Evolutionary conservation across 345 rosid genomes (phyloP), one percentile per base, ranked within the genome.

Genomic region (Lepidium sativum): DNA sequence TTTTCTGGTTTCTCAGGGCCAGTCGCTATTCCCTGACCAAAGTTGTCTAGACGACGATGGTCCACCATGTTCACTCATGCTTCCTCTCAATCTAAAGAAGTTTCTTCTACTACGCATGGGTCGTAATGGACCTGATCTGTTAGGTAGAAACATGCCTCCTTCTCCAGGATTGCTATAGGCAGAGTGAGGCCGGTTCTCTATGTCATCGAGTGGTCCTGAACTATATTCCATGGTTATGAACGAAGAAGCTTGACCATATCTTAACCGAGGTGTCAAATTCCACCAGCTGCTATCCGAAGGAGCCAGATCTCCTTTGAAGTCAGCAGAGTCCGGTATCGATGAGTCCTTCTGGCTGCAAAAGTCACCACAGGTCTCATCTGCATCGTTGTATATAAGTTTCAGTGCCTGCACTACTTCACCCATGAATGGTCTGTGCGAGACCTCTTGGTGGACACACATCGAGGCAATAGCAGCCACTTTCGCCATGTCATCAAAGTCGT

Each of bases 371-470:
- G 91, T 85, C 60, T 85, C 99, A 9, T 91, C 96, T 0, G 83
- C 73, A 59, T 88, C 96, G 6, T 91, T 88, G 80, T 86, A 91
- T 69, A 95, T 91, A 57, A 95, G 84, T 76, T 95, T 95, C 67
- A 95, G 80, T 31, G 99, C 99, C 83, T 95, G 99, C 72, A 95
- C 99, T 10, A 95, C 99, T 83, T 95, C 99, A 41, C 99, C 99
- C 99, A 95, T 95, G 69, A 95, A 95, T 9, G 99, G 99, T 58
- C 99, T 75, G 68, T 85, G 83, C 5, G 97, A 78, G 52, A 95
- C 99, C 78, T 95, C 99, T 1, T 85, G 89, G 72, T 95, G 96
- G 53, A 95, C 97, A 37, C 99, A 95, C 95, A 95, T 86, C 41
- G 96, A 88, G 51, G 99, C 99, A 66, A 95, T 95, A 41, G 97